A percentile compares a stretch with the other conserved stretches of the same genome.
These are phyloP conservation scores for Hymenoscyphus fructigenus DNA, from an alignment of 2,329 filamentous ascomycete genomes.

Conservation along the genomic window DNA sequence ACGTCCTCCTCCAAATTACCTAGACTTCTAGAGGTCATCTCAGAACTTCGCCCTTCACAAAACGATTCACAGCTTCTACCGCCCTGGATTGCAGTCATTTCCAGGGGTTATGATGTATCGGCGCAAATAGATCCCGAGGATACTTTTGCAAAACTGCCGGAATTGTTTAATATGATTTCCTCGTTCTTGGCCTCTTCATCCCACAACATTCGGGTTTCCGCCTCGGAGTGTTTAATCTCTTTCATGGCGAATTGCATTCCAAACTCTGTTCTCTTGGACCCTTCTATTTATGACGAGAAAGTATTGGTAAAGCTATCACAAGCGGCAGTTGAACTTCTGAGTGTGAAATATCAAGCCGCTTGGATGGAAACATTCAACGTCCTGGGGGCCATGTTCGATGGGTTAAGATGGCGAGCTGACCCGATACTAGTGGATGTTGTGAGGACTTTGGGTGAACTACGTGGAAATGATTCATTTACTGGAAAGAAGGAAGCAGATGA, in stretches of 20 bases:
- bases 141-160: constrained; percentile 86
- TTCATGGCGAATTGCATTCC: constrained; percentile 91
- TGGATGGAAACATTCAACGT: constrained; percentile 96
- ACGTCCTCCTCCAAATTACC: constrained; percentile 87
- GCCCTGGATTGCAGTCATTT: constrained; percentile 94
- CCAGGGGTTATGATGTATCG: constrained; percentile 89
- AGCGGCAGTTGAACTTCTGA: constrained; percentile 71
- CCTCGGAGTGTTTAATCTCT: constrained; percentile 91
- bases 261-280: constrained; percentile 76
- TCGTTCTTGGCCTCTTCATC: constrained; percentile 82
- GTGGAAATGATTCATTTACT: constrained; percentile 82
- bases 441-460: constrained; percentile 79
- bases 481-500: constrained; percentile 95
- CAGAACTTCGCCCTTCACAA: constrained; percentile 83
- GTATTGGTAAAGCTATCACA: constrained; percentile 77
- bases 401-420: constrained; percentile 78
- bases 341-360: constrained; percentile 87
- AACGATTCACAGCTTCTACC: constrained; percentile 94
- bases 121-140: constrained; percentile 86
- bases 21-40: constrained; percentile 84
- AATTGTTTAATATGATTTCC: constrained; percentile 77
- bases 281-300: constrained; percentile 91
- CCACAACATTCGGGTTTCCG: constrained; percentile 90
- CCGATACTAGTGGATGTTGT: constrained; percentile 76
- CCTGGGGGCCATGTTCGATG: constrained; percentile 81